Conservation (phyloP, 148 eudicot genomes). For the Cornus controversa region DNA sequence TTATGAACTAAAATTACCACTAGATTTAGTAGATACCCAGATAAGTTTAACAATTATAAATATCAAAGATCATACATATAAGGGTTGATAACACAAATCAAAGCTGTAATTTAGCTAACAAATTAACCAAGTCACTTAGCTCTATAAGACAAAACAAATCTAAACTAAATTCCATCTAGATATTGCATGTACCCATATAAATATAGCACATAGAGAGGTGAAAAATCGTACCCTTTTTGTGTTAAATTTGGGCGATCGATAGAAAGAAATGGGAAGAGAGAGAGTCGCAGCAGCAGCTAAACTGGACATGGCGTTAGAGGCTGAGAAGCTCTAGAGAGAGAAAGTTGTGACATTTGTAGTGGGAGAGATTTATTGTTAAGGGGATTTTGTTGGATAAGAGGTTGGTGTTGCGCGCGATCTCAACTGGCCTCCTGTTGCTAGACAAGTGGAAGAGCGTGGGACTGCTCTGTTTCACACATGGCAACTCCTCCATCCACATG, state of each 20-base stretch:
- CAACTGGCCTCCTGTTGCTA: constrained; percentile 30
- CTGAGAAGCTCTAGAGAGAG: constrained; percentile 6
- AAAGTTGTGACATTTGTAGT: background rate
- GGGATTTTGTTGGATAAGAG: constrained; percentile 57
- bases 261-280: constrained; percentile 58
- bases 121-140: too few relatives aligned
- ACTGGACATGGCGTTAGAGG: constrained; percentile 54
- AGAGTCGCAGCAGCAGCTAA: constrained; percentile 69
- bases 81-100: too few relatives aligned
- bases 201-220: background rate
- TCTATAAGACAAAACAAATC: too few relatives aligned
- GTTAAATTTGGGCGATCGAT: constrained; percentile 41
- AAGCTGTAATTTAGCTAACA: too few relatives aligned
- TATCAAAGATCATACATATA: background rate
- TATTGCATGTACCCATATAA: background rate
- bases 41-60: background rate
- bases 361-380: constrained; percentile 13
- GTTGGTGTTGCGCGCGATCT: constrained; percentile 55
- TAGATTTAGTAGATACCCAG: background rate
- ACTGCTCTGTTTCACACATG: constrained; percentile 21
- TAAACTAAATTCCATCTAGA: background rate
- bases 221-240: constrained; percentile 44
- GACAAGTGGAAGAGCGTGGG: constrained; percentile 57
- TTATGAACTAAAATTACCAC: background rate
- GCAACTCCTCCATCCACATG: constrained; percentile 37